These are phyloP conservation scores for Trichoderma sp. DNA, from an alignment of 2,329 filamentous ascomycete species.

Conservation along the genomic window DNA sequence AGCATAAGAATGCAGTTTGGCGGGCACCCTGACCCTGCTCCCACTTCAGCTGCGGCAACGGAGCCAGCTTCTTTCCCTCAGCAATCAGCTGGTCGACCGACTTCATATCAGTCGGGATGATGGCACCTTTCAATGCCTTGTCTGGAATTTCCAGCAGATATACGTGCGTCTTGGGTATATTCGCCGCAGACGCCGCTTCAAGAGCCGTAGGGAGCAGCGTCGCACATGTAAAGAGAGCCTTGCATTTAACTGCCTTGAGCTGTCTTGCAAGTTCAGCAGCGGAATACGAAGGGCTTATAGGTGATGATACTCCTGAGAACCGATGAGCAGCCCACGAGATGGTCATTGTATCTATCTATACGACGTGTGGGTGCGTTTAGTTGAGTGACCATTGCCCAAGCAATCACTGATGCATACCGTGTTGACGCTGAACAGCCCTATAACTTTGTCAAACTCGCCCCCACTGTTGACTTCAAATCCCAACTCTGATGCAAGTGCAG, in stretches of 20 bases:
- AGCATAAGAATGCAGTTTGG: slow-evolving; percentile 69
- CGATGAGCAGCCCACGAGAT: slow-evolving; percentile 58
- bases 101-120: slow-evolving; percentile 66
- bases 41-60: slow-evolving; percentile 55
- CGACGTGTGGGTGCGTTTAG: background rate
- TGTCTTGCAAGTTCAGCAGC: slow-evolving; percentile 65
- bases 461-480: slow-evolving; percentile 68
- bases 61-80: slow-evolving; percentile 45
- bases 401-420: slow-evolving; percentile 40
- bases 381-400: background rate
- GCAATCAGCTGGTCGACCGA: slow-evolving; percentile 62
- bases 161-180: slow-evolving; percentile 60
- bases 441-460: slow-evolving; percentile 74
- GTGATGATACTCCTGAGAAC: slow-evolving; percentile 64
- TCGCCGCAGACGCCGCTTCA: slow-evolving; percentile 58
- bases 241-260: slow-evolving; percentile 61
- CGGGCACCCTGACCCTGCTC: slow-evolving; percentile 57
- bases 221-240: slow-evolving; percentile 67
- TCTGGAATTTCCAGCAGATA: slow-evolving; percentile 64
- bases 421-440: slow-evolving; percentile 70
- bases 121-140: slow-evolving; percentile 52
- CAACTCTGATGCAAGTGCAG: slow-evolving; percentile 61
- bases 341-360: slow-evolving; percentile 61
- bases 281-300: slow-evolving; percentile 69
- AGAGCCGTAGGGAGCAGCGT: slow-evolving; percentile 61